These are phyloP conservation scores for Aspergillus bridgeri DNA, from an alignment of 495 filamentous ascomycete species.

Conservation along the genomic window DNA sequence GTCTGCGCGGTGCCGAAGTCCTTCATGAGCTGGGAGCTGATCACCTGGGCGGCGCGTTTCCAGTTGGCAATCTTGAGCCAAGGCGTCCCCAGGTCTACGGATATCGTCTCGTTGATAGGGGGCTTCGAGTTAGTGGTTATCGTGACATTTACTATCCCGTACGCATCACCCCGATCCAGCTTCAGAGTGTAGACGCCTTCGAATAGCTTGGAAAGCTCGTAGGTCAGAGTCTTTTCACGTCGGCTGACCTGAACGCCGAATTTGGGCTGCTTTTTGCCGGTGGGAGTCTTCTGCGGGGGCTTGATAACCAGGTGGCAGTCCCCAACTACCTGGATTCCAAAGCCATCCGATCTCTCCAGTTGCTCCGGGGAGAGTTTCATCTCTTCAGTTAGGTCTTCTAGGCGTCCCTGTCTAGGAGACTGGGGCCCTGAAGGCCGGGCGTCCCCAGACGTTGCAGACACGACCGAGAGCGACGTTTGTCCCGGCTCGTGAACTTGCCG, in stretches of 20 bases:
- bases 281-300: slow-evolving; percentile 47
- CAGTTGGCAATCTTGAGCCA: slow-evolving; percentile 59
- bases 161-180: slow-evolving; percentile 55
- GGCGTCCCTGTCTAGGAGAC: slow-evolving; percentile 10
- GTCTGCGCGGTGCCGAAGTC: slow-evolving; percentile 45
- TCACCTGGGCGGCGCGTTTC: slow-evolving; percentile 45
- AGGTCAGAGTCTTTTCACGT: slow-evolving; percentile 37
- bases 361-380: slow-evolving; percentile 14
- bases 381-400: slow-evolving; percentile 20
- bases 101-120: slow-evolving; percentile 49
- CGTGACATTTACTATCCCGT: slow-evolving; percentile 55
- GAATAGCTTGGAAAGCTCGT: slow-evolving; percentile 51
- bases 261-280: slow-evolving; percentile 45
- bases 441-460: slow-evolving; percentile 18
- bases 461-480: slow-evolving; percentile 28
- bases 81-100: slow-evolving; percentile 58
- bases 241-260: slow-evolving; percentile 53
- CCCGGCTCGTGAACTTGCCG: slow-evolving; percentile 16
- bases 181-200: slow-evolving; percentile 58
- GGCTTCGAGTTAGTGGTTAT: slow-evolving; percentile 52
- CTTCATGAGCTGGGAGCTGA: slow-evolving; percentile 41
- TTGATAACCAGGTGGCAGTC: slow-evolving; percentile 60
- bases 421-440: slow-evolving; percentile 14
- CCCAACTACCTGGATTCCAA: slow-evolving; percentile 60
- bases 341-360: slow-evolving; percentile 31